A percentile compares a stretch with the other conserved stretches of the same genome.
Conservation (phyloP, 129 eudicot genomes). For the Chrysanthemum makinoi region DNA sequence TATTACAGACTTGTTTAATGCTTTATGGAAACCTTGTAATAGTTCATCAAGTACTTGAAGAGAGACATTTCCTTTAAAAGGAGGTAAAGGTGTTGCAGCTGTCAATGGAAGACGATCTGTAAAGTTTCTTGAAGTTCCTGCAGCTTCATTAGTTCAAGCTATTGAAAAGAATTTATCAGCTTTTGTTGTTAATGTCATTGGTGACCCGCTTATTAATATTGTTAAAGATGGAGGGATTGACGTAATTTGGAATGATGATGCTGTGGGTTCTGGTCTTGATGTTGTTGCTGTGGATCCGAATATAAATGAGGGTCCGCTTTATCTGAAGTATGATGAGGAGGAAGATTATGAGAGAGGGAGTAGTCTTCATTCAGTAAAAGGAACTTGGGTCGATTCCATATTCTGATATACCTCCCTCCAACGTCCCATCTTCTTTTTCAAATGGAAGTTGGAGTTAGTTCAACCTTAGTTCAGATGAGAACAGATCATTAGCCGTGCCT, state of each 20-base stretch:
- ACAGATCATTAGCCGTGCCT: slow-evolving; percentile 99
- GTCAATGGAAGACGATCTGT: slow-evolving; percentile 86
- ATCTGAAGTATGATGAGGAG: slow-evolving; percentile 59
- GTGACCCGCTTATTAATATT: slow-evolving; percentile 62
- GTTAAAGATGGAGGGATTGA: slow-evolving; percentile 70
- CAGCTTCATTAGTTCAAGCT: slow-evolving; percentile 47
- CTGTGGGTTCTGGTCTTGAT: slow-evolving; percentile 43
- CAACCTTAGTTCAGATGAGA: slow-evolving; percentile 82
- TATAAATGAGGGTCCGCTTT: slow-evolving; percentile 60
- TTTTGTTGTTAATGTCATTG: slow-evolving; percentile 78
- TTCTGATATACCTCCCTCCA: slow-evolving; percentile 92
- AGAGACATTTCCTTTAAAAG: slow-evolving; percentile 74
- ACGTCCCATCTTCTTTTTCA: slow-evolving; percentile 87
- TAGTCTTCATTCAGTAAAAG: slow-evolving; percentile 38
- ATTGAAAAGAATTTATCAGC: slow-evolving; percentile 44
- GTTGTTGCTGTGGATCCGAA: slow-evolving; percentile 34
- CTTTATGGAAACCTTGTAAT: slow-evolving; percentile 92
- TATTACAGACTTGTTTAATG: slow-evolving; percentile 65
- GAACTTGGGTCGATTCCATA: slow-evolving; percentile 61
- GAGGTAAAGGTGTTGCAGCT: slow-evolving; percentile 81
- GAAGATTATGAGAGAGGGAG: slow-evolving; percentile 51
- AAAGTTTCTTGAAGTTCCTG: slow-evolving; percentile 79
- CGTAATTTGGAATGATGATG: slow-evolving; percentile 43
- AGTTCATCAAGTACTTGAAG: slow-evolving; percentile 80
- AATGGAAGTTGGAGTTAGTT: slow-evolving; percentile 72